phyloP scores from a whole-genome alignment of 2,329 filamentous ascomycete species.

The Scedosporium minutisporum region DNA sequence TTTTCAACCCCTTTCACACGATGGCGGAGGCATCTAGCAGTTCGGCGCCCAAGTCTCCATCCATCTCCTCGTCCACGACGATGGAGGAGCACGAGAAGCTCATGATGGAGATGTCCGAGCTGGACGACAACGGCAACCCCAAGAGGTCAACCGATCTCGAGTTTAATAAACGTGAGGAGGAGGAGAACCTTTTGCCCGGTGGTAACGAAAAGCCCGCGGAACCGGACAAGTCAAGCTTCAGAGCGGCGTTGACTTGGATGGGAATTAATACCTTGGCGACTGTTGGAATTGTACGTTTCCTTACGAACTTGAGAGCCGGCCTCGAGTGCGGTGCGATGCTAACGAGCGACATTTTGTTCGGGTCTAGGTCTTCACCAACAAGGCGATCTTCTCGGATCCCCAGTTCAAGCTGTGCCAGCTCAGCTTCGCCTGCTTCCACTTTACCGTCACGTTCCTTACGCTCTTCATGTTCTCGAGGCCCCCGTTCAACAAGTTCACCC shows the following conservation, averaged over 20 bases:
- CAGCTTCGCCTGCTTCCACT: slow-evolving; percentile 60
- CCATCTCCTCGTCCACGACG: background rate
- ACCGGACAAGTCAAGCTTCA: slow-evolving; percentile 23
- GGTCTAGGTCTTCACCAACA: slow-evolving; percentile 57
- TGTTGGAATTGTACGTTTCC: slow-evolving; percentile 45
- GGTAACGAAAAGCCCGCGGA: slow-evolving; percentile 23
- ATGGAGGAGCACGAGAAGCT: slow-evolving; percentile 2
- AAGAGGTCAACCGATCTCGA: slow-evolving; percentile 1
- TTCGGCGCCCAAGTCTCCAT: background rate
- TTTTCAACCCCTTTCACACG: background rate
- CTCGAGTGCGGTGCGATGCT: background rate
- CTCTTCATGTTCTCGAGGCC: slow-evolving; percentile 52
- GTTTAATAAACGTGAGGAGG: slow-evolving; percentile 23
- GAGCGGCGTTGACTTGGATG: slow-evolving; percentile 43
- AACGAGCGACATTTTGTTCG: background rate
- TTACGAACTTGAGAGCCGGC: slow-evolving; percentile 7
- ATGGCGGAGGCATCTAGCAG: background rate
- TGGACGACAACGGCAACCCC: background rate
- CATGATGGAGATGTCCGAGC: slow-evolving; percentile 21
- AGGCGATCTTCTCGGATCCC: slow-evolving; percentile 57
- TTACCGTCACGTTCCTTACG: slow-evolving; percentile 54
- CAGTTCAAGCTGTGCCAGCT: slow-evolving; percentile 53
- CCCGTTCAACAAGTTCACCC: slow-evolving; percentile 47
- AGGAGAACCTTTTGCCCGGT: slow-evolving; percentile 29
- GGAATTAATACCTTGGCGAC: slow-evolving; percentile 52